phyloP scores from a whole-genome alignment of 371 early-diverging fungal species.

The Lichtheimia ornata region DNA sequence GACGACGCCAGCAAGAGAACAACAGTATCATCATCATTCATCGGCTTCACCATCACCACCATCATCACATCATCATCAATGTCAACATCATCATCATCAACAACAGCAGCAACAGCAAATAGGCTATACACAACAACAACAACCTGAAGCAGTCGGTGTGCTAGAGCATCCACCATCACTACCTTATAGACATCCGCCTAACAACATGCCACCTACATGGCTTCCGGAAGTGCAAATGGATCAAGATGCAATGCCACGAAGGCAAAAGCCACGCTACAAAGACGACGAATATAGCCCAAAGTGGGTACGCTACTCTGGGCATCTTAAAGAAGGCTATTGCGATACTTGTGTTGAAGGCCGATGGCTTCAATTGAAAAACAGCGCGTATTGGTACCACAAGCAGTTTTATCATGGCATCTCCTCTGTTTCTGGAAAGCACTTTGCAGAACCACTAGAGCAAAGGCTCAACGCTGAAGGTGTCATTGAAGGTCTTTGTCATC shows the following conservation, averaged over 20 bases:
- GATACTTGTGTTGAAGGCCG: conserved; percentile 82
- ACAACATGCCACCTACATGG: no score
- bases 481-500: conserved; percentile 81
- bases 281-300: conserved; percentile 89
- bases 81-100: not conserved
- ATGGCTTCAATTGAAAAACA: conserved; percentile 93
- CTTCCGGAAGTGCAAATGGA: no score
- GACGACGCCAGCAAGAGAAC: not conserved
- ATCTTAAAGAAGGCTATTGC: conserved; percentile 85
- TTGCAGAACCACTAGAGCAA: conserved; percentile 65
- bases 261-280: conserved; percentile 67
- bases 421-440: conserved; percentile 81
- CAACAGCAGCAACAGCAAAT: not conserved
- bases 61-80: not conserved
- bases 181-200: no score
- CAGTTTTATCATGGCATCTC: conserved; percentile 86
- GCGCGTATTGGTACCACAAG: conserved; percentile 91
- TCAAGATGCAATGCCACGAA: conserved; percentile 40
- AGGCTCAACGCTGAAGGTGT: conserved; percentile 51
- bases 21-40: not conserved
- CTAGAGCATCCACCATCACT: no score
- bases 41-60: not conserved
- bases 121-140: not conserved
- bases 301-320: conserved; percentile 82
- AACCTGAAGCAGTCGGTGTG: not conserved